phyloP scores from a whole-genome alignment of 495 filamentous ascomycete genomes.

The Trichocladium antarcticum region DNA sequence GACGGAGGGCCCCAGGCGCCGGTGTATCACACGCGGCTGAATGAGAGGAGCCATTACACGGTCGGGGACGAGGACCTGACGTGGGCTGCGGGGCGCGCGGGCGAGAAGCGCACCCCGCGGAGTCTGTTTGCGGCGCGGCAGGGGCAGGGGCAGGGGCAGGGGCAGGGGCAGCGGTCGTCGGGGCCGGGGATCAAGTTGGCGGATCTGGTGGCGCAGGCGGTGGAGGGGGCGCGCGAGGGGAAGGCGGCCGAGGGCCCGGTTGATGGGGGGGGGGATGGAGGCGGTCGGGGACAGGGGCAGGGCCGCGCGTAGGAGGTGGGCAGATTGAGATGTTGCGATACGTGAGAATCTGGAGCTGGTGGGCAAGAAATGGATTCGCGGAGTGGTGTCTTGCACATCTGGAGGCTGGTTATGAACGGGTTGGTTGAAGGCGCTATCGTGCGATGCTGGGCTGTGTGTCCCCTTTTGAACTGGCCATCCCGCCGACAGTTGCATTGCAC shows the following conservation, averaged over 20 bases:
- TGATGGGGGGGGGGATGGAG: background rate
- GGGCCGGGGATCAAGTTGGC: slow-evolving; percentile 7
- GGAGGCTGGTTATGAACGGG: too few relatives aligned
- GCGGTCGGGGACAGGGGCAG: background rate
- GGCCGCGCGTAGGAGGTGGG: too few relatives aligned
- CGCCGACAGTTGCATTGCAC: background rate
- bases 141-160: background rate
- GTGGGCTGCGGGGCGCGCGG: background rate
- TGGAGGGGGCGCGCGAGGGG: slow-evolving; percentile 4
- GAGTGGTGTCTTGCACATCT: too few relatives aligned
- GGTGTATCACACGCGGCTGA: slow-evolving; percentile 4
- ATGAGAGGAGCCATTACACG: background rate
- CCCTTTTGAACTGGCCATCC: background rate
- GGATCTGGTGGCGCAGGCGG: slow-evolving; percentile 12
- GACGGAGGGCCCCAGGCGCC: background rate
- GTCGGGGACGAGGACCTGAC: background rate
- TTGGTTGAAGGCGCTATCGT: background rate
- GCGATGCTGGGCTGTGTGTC: too few relatives aligned
- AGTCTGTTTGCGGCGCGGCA: background rate
- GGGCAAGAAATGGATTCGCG: too few relatives aligned
- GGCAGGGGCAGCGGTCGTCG: background rate
- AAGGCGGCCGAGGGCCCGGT: background rate
- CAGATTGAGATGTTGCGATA: too few relatives aligned
- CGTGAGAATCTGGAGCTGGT: too few relatives aligned
- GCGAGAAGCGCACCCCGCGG: background rate